These are phyloP conservation scores for Tuber calosporum DNA, from an alignment of 495 filamentous ascomycete genomes.

Conservation along the genomic window DNA sequence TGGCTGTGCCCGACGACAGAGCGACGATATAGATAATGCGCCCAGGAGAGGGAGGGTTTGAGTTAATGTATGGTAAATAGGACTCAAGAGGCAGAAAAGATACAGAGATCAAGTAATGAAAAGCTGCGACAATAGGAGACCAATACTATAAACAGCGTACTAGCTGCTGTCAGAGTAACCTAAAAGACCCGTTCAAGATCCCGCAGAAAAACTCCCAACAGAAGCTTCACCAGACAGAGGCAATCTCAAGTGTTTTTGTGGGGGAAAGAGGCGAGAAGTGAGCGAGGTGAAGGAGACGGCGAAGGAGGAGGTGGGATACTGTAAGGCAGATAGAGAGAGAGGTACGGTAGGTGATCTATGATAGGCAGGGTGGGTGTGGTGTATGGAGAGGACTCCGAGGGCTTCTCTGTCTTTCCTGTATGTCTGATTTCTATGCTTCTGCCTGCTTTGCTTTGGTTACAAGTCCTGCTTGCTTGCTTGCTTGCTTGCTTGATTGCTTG, in stretches of 20 bases:
- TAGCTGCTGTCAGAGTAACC: not conserved
- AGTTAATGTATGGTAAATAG: not conserved
- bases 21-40: not conserved
- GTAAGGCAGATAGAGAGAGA: not conserved
- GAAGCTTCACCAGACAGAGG: not conserved
- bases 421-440: conserved; percentile 6
- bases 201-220: not conserved
- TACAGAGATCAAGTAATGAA: not conserved
- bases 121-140: not conserved
- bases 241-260: not conserved
- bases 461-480: not conserved
- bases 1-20: not conserved
- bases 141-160: not conserved
- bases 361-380: not conserved
- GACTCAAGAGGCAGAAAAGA: not conserved
- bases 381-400: conserved; percentile 4
- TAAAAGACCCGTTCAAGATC: not conserved
- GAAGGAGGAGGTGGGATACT: conserved; percentile 5
- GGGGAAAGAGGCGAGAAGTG: not conserved
- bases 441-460: not conserved
- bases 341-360: not conserved
- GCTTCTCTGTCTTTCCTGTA: not conserved
- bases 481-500: not conserved
- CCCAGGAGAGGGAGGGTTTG: not conserved
- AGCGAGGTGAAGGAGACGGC: not conserved